Conservation (phyloP, 1,139 yeast genomes). For the Nematodospora anomalae region DNA sequence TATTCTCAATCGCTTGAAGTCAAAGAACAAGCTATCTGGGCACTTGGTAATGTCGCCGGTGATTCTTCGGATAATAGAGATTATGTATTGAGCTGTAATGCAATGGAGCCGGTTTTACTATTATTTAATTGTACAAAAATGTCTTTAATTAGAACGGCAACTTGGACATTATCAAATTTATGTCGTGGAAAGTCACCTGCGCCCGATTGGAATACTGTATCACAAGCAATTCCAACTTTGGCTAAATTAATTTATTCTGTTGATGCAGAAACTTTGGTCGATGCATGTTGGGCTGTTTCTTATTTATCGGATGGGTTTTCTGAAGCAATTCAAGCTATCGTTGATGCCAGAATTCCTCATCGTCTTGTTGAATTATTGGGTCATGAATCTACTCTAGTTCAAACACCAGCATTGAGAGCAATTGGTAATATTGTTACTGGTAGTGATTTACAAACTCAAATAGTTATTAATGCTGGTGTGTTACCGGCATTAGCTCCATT, state of each 20-base stretch:
- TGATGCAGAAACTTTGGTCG: slow-evolving; percentile 91
- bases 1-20: slow-evolving; percentile 84
- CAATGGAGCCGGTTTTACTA: slow-evolving; percentile 83
- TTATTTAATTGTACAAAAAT: slow-evolving; percentile 81
- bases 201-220: slow-evolving; percentile 90
- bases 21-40: slow-evolving; percentile 99
- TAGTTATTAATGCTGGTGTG: slow-evolving; percentile 91
- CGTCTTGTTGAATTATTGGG: slow-evolving; percentile 87
- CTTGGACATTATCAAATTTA: slow-evolving; percentile 95
- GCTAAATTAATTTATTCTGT: slow-evolving; percentile 87
- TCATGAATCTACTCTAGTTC: slow-evolving; percentile 82
- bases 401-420: slow-evolving; percentile 96
- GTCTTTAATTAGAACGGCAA: slow-evolving; percentile 90
- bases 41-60: slow-evolving; percentile 98
- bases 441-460: slow-evolving; percentile 91
- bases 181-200: slow-evolving; percentile 97
- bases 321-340: slow-evolving; percentile 93
- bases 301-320: slow-evolving; percentile 91
- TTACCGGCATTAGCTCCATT: slow-evolving; percentile 81
- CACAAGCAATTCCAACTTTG: slow-evolving; percentile 85
- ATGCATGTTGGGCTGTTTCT: slow-evolving; percentile 98
- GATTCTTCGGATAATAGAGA: slow-evolving; percentile 90
- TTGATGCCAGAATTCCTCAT: slow-evolving; percentile 93
- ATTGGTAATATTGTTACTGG: slow-evolving; percentile 98
- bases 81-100: slow-evolving; percentile 78